Conservation (phyloP, 2,329 filamentous ascomycete genomes). For the Ustilaginoidea virens region DNA sequence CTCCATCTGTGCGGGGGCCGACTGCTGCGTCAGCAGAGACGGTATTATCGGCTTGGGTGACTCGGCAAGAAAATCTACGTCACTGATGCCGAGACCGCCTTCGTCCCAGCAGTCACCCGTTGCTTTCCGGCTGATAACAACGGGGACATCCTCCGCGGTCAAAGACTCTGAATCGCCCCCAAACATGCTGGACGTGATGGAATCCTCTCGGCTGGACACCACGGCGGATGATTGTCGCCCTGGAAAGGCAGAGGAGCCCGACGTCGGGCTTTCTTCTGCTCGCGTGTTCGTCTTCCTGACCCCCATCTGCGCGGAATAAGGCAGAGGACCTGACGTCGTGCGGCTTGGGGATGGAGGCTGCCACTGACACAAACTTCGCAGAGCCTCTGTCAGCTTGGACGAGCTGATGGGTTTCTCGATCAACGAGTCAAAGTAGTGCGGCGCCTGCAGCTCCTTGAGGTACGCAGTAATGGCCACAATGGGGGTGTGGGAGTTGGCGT, state of each 20-base stretch:
- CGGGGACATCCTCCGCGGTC: slow-evolving; percentile 61
- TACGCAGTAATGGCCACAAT: slow-evolving; percentile 96
- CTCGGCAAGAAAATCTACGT: slow-evolving; percentile 32
- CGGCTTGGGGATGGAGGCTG: slow-evolving; percentile 50
- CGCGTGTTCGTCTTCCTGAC: slow-evolving; percentile 48
- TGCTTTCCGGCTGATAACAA: slow-evolving; percentile 58
- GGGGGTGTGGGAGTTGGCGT: slow-evolving; percentile 83
- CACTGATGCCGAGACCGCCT: slow-evolving; percentile 62
- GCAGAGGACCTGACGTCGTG: slow-evolving; percentile 27
- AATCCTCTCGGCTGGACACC: slow-evolving; percentile 73
- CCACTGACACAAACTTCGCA: slow-evolving; percentile 85
- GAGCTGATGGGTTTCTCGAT: slow-evolving; percentile 95
- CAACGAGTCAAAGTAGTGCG: slow-evolving; percentile 88
- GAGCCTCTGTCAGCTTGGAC: slow-evolving; percentile 75
- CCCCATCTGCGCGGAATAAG: slow-evolving; percentile 45
- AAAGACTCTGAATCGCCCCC: slow-evolving; percentile 74
- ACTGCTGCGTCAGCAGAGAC: slow-evolving; percentile 43
- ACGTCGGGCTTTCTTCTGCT: slow-evolving; percentile 71
- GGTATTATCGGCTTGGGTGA: slow-evolving; percentile 31
- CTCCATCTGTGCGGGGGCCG: slow-evolving; percentile 48
- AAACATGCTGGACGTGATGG: slow-evolving; percentile 75
- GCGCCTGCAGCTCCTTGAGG: slow-evolving; percentile 88
- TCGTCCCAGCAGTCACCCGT: slow-evolving; percentile 72
- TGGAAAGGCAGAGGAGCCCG: slow-evolving; percentile 57
- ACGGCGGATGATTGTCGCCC: slow-evolving; percentile 60